Conservation (phyloP, 2,329 filamentous ascomycete genomes). For the Oidium heveae region DNA sequence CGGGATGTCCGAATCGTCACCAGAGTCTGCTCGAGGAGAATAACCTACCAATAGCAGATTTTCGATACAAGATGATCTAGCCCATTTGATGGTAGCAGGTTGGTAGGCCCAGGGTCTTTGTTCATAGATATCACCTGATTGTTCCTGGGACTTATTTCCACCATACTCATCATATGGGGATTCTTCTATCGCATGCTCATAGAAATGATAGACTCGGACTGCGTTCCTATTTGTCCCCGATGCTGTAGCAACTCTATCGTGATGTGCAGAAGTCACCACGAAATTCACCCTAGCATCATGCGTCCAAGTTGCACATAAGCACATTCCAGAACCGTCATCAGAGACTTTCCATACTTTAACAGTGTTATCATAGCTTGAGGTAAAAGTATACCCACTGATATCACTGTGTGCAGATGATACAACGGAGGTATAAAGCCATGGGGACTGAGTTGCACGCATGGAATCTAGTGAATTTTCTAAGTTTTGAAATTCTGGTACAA, state of each 20-base stretch:
- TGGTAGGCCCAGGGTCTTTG: slow-evolving; percentile 31
- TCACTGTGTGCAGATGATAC: slow-evolving; percentile 32
- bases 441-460: slow-evolving; percentile 32
- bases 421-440: slow-evolving; percentile 38
- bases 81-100: slow-evolving; percentile 39
- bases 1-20: slow-evolving; percentile 30
- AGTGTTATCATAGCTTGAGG: slow-evolving; percentile 34
- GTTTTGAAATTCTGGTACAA: slow-evolving; percentile 18
- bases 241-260: slow-evolving; percentile 30
- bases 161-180: slow-evolving; percentile 11
- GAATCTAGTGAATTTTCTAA: slow-evolving; percentile 29
- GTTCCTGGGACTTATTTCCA: slow-evolving; percentile 6
- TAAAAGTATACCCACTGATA: slow-evolving; percentile 23
- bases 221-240: slow-evolving; percentile 28
- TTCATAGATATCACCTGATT: slow-evolving; percentile 1
- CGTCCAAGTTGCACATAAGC: slow-evolving; percentile 23
- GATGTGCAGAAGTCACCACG: slow-evolving; percentile 23
- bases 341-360: slow-evolving; percentile 32
- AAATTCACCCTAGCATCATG: slow-evolving; percentile 37
- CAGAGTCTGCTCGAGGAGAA: slow-evolving; percentile 28
- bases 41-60: slow-evolving; percentile 35
- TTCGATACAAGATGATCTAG: slow-evolving; percentile 18
- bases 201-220: slow-evolving; percentile 29
- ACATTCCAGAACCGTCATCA: slow-evolving; percentile 18
- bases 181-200: slow-evolving; percentile 14